A percentile compares a stretch with the other conserved stretches of the same genome.
Conservation (phyloP, 2,329 filamentous ascomycete species). For the Epicoccum sorghinum region DNA sequence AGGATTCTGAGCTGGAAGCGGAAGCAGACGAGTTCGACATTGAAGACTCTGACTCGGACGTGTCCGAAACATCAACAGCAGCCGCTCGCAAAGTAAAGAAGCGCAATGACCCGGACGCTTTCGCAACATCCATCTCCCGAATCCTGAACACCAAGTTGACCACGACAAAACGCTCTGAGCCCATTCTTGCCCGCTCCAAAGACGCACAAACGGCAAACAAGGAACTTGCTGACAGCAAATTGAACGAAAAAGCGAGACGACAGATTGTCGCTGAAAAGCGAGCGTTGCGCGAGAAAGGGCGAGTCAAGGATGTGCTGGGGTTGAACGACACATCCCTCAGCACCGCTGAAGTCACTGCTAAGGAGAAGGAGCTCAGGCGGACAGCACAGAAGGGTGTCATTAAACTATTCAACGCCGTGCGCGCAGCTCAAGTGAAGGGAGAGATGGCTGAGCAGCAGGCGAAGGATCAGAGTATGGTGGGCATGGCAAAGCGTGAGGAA, state of each 20-base stretch:
- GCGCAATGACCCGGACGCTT: slow-evolving; percentile 88
- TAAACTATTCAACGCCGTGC: slow-evolving; percentile 93
- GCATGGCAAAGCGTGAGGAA: slow-evolving; percentile 80
- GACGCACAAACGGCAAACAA: slow-evolving; percentile 74
- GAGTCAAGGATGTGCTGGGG: slow-evolving; percentile 83
- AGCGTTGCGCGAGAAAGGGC: slow-evolving; percentile 80
- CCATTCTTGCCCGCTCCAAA: slow-evolving; percentile 85
- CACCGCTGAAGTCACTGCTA: slow-evolving; percentile 64
- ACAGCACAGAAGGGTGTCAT: slow-evolving; percentile 92
- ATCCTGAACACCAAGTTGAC: slow-evolving; percentile 91
- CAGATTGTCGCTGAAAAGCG: slow-evolving; percentile 83
- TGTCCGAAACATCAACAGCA: slow-evolving; percentile 43
- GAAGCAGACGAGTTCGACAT: slow-evolving; percentile 44
- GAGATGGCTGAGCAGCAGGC: slow-evolving; percentile 75
- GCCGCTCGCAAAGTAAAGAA: slow-evolving; percentile 66
- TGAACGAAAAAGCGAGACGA: slow-evolving; percentile 81
- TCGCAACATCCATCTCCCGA: slow-evolving; percentile 90
- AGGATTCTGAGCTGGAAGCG: slow-evolving; percentile 50
- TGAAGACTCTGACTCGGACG: slow-evolving; percentile 35
- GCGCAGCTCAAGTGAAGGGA: slow-evolving; percentile 88
- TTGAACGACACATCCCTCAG: slow-evolving; percentile 58
- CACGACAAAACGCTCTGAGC: slow-evolving; percentile 79
- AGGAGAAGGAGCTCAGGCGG: slow-evolving; percentile 82
- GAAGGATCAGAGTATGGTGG: slow-evolving; percentile 75
- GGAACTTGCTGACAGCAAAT: slow-evolving; percentile 73